Conservation (phyloP, 345 rosid genomes). For the Aurinia saxatilis region DNA sequence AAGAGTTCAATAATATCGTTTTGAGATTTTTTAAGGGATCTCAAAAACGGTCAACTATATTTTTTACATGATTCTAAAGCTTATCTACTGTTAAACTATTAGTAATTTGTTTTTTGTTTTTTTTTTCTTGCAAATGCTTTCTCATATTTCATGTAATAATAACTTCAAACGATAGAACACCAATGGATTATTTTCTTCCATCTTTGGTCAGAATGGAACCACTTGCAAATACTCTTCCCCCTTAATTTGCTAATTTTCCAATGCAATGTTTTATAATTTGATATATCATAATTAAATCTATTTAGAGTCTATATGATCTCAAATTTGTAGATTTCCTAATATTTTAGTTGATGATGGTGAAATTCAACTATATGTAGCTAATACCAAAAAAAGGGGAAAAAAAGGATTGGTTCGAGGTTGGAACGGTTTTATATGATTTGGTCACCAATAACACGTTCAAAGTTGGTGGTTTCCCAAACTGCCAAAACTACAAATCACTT, state of each 20-base stretch:
- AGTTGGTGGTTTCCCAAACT: slow-evolving; percentile 7
- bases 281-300: too few relatives aligned
- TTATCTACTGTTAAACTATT: background rate
- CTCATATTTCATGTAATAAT: background rate
- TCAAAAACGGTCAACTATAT: background rate
- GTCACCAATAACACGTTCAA: slow-evolving; percentile 11
- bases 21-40: slow-evolving; percentile 37
- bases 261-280: too few relatives aligned
- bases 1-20: slow-evolving; percentile 47
- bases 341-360: too few relatives aligned
- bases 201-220: too few relatives aligned
- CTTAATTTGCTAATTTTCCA: background rate
- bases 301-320: too few relatives aligned
- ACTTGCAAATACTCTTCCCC: too few relatives aligned
- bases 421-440: background rate
- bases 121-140: background rate
- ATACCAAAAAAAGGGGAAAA: too few relatives aligned
- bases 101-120: background rate
- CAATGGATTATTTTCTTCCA: too few relatives aligned
- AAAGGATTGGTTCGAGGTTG: background rate
- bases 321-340: too few relatives aligned
- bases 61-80: slow-evolving; percentile 3
- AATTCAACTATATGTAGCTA: too few relatives aligned
- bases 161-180: background rate
- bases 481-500: background rate